Evolutionary conservation across 73 alveolate species (phyloP).

Genomic region (Paramecium biaurelia): DNA sequence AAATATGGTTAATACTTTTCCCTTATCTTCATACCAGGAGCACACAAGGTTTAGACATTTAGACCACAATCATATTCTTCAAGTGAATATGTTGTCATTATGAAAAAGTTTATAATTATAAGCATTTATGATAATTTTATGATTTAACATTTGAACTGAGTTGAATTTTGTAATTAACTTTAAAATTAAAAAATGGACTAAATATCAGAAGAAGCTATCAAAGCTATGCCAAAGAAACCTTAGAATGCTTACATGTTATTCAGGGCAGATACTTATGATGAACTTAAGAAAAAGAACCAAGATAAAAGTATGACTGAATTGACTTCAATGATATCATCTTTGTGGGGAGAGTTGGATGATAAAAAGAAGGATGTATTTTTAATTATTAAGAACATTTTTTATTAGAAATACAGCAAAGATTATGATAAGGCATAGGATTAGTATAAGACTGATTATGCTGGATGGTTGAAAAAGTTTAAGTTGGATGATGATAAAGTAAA

Average conservation of each 20-base stretch:
- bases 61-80: conserved; percentile 19
- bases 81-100: neutral
- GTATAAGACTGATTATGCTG: neutral
- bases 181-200: neutral
- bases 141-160: neutral
- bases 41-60: conserved; percentile 31
- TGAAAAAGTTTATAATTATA: neutral
- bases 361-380: neutral
- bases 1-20: neutral
- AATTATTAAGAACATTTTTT: neutral
- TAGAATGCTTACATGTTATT: neutral
- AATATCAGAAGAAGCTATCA: neutral
- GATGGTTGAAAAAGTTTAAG: conserved; percentile 14
- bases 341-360: neutral
- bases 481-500: conserved; percentile 10
- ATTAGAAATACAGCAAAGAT: neutral
- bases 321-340: neutral
- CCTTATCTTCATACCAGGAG: conserved; percentile 22
- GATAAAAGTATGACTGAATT: conserved; percentile 45
- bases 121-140: neutral
- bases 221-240: neutral
- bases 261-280: conserved; percentile 1
- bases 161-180: neutral
- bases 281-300: neutral
- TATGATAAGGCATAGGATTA: neutral